Conservation (phyloP, 1,284 basidiomycete genomes). For the Rhodotorula sp. region DNA sequence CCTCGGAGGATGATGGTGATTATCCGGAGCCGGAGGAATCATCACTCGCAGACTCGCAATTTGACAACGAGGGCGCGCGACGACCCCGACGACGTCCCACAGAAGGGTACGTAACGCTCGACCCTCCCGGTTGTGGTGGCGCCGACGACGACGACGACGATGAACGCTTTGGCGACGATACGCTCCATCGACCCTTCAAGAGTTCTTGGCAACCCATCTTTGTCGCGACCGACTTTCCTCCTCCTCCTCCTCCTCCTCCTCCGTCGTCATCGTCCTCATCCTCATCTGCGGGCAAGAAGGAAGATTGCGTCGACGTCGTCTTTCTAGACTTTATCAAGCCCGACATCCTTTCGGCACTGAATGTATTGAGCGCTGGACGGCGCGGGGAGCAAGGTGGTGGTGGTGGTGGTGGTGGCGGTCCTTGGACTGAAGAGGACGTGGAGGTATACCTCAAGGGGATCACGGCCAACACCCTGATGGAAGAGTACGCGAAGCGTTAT, state of each 20-base stretch:
- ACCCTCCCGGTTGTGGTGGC: slow-evolving; percentile 34
- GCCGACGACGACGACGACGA: neutral
- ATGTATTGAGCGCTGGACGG: slow-evolving; percentile 17
- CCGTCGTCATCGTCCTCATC: neutral
- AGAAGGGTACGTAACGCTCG: slow-evolving; percentile 44
- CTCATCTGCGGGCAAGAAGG: neutral
- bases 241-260: neutral
- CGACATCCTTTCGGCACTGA: slow-evolving; percentile 40
- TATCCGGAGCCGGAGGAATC: neutral
- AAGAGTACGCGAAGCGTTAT: slow-evolving; percentile 31
- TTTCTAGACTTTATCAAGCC: slow-evolving; percentile 44
- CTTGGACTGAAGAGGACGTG: slow-evolving; percentile 27
- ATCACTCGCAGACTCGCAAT: too few relatives aligned
- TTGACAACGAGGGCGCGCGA: neutral
- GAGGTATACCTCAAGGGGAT: slow-evolving; percentile 21
- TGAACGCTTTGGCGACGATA: slow-evolving; percentile 44
- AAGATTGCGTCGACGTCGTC: slow-evolving; percentile 36
- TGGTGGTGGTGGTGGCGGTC: neutral
- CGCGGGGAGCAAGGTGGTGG: slow-evolving; percentile 15
- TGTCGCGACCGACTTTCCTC: slow-evolving; percentile 33
- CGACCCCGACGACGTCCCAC: slow-evolving; percentile 8
- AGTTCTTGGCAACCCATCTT: slow-evolving; percentile 43
- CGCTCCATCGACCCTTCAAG: slow-evolving; percentile 41
- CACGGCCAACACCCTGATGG: slow-evolving; percentile 38
- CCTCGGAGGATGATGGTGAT: neutral